Base-by-base conservation (phyloP, 2,329 filamentous ascomycete species). In the Fusarium abutilonis region DNA sequence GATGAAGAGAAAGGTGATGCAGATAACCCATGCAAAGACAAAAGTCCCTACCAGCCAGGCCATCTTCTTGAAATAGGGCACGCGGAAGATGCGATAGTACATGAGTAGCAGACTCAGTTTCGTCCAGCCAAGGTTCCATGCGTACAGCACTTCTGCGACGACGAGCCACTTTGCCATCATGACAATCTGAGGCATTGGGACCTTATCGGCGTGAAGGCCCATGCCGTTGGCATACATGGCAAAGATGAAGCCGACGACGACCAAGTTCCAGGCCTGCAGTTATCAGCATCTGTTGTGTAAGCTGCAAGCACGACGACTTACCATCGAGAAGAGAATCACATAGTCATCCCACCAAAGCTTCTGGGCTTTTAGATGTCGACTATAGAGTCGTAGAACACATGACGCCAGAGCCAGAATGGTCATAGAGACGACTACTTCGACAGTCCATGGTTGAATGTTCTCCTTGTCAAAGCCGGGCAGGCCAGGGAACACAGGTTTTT, bases 11-110 rank as follows among this genome's bases (percentile, higher is more conserved):
- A 80, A 80, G 9, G 79, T 79, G 59, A 82, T 79, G 52, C 74
- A 74, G 29, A 83, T 70, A 28, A 78, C 77, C 81, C 82, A 84
- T 19, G 71, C 70, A 53, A 83, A 73, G 34, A 80, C 75, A 7
- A 84, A 77, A 14, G 63, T 56, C 9, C 76, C 78, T 6, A 83
- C 73, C 3, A 71, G 66, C 64, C 75, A 77, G 1, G 76, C 75
- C 66, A 76, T 76, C 55, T 72, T 77, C 63, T 77, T 77, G 57
- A 83, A 79, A 54, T 74, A 75, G 0, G 73, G 72, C 5, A 79
- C 72, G 17, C 73, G 79, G 68, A 84, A 84, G 60, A 84, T 82
- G 65, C 81, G 80, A 64, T 77, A 77, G 72, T 83, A 84, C 80
- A 84, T 82, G 38, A 83, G 70, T 40, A 85, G 66, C 19, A 84